These are phyloP conservation scores for Penicillium ochrochloron DNA, from an alignment of 495 filamentous ascomycete species.

Conservation along the genomic window DNA sequence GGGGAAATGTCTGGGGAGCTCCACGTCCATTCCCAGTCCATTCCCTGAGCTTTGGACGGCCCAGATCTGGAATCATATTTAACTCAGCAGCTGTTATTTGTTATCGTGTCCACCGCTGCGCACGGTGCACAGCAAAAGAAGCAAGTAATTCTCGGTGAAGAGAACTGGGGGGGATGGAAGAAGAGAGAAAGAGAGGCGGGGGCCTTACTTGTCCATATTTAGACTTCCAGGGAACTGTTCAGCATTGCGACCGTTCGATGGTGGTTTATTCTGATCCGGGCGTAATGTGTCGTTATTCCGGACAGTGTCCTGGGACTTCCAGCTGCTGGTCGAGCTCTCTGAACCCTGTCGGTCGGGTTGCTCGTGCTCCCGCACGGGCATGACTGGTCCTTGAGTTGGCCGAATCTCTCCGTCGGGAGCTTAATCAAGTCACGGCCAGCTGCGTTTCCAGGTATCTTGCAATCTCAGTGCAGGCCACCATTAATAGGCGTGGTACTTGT, in stretches of 20 bases:
- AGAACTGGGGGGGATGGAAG: neutral
- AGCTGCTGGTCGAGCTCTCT: conserved; percentile 49
- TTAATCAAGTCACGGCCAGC: conserved; percentile 31
- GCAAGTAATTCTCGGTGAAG: neutral
- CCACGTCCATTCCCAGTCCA: conserved; percentile 50
- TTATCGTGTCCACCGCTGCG: neutral
- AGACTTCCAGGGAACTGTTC: conserved; percentile 37
- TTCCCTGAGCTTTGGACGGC: conserved; percentile 26
- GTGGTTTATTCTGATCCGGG: conserved; percentile 25
- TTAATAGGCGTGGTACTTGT: conserved; percentile 25
- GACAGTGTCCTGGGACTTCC: conserved; percentile 52
- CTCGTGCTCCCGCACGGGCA: conserved; percentile 43
- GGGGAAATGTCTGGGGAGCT: conserved; percentile 50
- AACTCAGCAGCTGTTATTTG: conserved; percentile 2
- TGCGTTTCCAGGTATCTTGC: conserved; percentile 19
- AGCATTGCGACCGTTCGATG: conserved; percentile 37
- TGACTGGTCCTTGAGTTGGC: conserved; percentile 31
- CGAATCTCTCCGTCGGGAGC: conserved; percentile 26
- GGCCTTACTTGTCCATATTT: conserved; percentile 47
- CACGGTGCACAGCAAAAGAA: neutral
- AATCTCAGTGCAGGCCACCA: conserved; percentile 23
- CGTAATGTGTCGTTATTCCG: conserved; percentile 37
- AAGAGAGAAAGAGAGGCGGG: conserved; percentile 6
- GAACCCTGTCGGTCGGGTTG: conserved; percentile 48
- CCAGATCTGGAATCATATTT: conserved; percentile 28